Conservation (phyloP, 2,329 filamentous ascomycete species). For the Plenodomus lindquistii region DNA sequence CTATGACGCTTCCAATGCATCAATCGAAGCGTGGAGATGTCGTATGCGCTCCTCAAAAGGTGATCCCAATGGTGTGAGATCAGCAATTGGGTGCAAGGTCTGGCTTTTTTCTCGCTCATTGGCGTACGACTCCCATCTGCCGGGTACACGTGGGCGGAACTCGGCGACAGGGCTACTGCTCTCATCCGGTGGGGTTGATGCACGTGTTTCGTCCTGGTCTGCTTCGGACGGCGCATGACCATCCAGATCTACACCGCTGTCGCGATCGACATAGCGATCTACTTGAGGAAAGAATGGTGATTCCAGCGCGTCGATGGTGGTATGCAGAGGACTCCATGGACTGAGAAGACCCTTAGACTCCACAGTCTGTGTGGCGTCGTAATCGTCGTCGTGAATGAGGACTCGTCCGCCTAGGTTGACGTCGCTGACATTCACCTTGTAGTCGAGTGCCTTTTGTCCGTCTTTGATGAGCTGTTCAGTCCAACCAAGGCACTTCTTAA, state of each 20-base stretch:
- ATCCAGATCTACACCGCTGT: slow-evolving; percentile 44
- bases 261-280: slow-evolving; percentile 39
- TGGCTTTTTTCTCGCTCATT: background rate
- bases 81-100: slow-evolving; percentile 1
- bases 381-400: slow-evolving; percentile 68
- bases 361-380: slow-evolving; percentile 19
- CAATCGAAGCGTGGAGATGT: slow-evolving; percentile 27
- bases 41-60: slow-evolving; percentile 33
- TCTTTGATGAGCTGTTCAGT: slow-evolving; percentile 90
- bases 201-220: slow-evolving; percentile 6
- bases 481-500: slow-evolving; percentile 86
- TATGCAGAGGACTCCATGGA: slow-evolving; percentile 41
- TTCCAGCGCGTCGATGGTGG: slow-evolving; percentile 21
- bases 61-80: slow-evolving; percentile 30
- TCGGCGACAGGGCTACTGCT: slow-evolving; percentile 8
- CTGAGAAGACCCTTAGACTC: slow-evolving; percentile 40
- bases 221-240: slow-evolving; percentile 25
- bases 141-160: slow-evolving; percentile 12
- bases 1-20: slow-evolving; percentile 22
- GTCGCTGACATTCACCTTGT: slow-evolving; percentile 77
- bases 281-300: slow-evolving; percentile 20
- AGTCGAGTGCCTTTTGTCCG: slow-evolving; percentile 83
- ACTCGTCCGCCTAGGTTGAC: slow-evolving; percentile 81
- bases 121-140: slow-evolving; percentile 13
- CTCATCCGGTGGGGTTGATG: slow-evolving; percentile 3